Evolutionary conservation across 225 moss, liverwort and hornwort species (phyloP), one percentile per base, ranked within the genome.

Genomic region (Rhytidiadelphus loreus): DNA sequence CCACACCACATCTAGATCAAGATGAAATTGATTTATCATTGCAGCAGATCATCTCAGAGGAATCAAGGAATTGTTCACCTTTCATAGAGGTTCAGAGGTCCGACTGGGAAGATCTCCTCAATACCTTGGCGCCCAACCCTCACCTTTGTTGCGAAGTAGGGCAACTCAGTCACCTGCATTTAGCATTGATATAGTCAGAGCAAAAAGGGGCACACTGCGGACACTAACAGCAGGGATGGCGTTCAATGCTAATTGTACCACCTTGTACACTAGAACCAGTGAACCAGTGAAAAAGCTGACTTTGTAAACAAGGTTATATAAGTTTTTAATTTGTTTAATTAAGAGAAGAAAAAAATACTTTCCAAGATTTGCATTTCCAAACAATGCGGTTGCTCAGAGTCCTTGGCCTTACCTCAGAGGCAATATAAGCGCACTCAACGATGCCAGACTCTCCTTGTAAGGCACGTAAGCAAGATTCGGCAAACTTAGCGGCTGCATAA

Each of bases 401-500:
- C 53, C 26, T 63, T 37, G 53, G 72, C 61, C 59, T 91, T 93
- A 99, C 99, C 99, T 96, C 93, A 72, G 92, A 97, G 77, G 93
- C 91, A 89, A 99, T 89, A 86, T 92, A 99, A n/a, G 99, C 93
- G 85, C 99, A 99, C 89, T 99, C 99, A 29, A 97, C 12, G 68
- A 99, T 57, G 88, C 90, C 90, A 52, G 93, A 87, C 89, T 99
- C 97, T 82, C 99, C 99, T 93, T 92, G 96, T 90, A 99, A 82
- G 80, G 95, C 96, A 82, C 90, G 95, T 86, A 99, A 86, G 88
- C 93, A 96, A 39, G 95, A 89, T 79, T 96, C 97, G 64, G 93
- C 97, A 91, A 99, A 99, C 92, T 96, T 95, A 39, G 99, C 99
- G 35, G 99, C 99, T 85, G 99, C 99, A 83, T 97, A 99, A 81